Base-by-base conservation (phyloP, 2,329 filamentous ascomycete genomes). In the Scopulariopsis brevicaulis region DNA sequence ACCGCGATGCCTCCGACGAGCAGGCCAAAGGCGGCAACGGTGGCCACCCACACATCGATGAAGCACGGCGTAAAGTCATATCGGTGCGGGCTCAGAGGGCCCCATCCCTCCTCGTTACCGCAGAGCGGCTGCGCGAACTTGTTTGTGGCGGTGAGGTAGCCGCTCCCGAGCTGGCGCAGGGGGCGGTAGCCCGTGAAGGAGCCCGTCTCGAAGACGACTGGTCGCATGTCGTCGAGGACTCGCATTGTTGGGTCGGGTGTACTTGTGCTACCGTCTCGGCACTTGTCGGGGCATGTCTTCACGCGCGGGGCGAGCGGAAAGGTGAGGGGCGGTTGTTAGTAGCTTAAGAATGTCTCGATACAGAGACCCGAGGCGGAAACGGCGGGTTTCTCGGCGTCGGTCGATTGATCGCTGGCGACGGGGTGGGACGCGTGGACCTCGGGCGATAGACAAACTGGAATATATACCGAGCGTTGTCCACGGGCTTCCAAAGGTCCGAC, bases 21-120 rank as follows among this genome's bases (percentile, higher is more conserved):
- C 25, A 96, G 77, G 18, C 93, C 92, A 74, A 87, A 95, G 15
- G 78, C 79, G 10, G 90, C 89, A 32, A 96, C 89, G 1, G 80
- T 74, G 37, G 88, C 83, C 60, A 97, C 83, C 83, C 90, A 92
- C 24, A 96, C 83, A 70, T 99, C 95, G 66, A 97, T 85, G 69
- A 99, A 99, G 76, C 94, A 99, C 48, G 94, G 93, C 18, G 94
- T 97, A 67, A 99, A 91, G 74, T 99, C 94, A 72, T 90, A 96
- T 70, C 93, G 82, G 64, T 85, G 79, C 40, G 86, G 85, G 72
- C 91, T 96, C 69, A 99, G 69, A 24, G 94, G 94, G 1, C 95
- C 95, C 94, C 94, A 99, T 66, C 94, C 95, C 73, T 97, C 93
- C 58, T 79, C 77, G 73, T 96, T 94, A 70, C 87, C 84, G 74